phyloP scores from a whole-genome alignment of 2,329 filamentous ascomycete species.

The Thielaviopsis populi region DNA sequence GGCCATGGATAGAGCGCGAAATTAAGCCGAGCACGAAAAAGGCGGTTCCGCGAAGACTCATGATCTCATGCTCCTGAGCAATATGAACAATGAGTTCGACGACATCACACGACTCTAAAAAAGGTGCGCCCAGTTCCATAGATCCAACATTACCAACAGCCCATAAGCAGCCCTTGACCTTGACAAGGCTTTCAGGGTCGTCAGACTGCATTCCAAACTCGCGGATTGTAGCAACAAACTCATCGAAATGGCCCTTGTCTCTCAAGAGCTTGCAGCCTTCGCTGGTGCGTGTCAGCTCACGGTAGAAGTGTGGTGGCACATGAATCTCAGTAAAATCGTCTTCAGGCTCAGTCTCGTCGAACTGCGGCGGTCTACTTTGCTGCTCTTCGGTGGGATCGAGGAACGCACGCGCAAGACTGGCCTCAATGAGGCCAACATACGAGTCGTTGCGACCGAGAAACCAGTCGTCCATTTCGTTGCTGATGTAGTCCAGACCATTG shows the following conservation, averaged over 20 bases:
- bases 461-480: slow-evolving; percentile 99
- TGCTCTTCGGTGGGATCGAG: slow-evolving; percentile 47
- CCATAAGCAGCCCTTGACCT: slow-evolving; percentile 95
- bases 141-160: slow-evolving; percentile 95
- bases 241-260: slow-evolving; percentile 90
- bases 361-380: slow-evolving; percentile 42
- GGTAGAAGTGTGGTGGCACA: slow-evolving; percentile 95
- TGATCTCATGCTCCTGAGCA: slow-evolving; percentile 72
- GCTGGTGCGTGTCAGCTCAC: slow-evolving; percentile 79
- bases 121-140: slow-evolving; percentile 92
- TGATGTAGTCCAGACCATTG: slow-evolving; percentile 94
- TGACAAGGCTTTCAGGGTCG: slow-evolving; percentile 71
- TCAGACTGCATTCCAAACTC: slow-evolving; percentile 76
- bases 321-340: slow-evolving; percentile 45
- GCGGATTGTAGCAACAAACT: slow-evolving; percentile 77
- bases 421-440: slow-evolving; percentile 90
- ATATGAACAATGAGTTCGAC: slow-evolving; percentile 78
- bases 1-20: slow-evolving; percentile 76
- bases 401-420: slow-evolving; percentile 80
- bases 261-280: slow-evolving; percentile 83
- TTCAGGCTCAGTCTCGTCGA: slow-evolving; percentile 41
- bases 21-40: slow-evolving; percentile 93
- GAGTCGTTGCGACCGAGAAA: slow-evolving; percentile 91
- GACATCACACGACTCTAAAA: slow-evolving; percentile 79
- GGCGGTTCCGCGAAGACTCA: slow-evolving; percentile 86